Base-by-base conservation (phyloP, 2,329 filamentous ascomycete species). In the Sporothrix curviconia region DNA sequence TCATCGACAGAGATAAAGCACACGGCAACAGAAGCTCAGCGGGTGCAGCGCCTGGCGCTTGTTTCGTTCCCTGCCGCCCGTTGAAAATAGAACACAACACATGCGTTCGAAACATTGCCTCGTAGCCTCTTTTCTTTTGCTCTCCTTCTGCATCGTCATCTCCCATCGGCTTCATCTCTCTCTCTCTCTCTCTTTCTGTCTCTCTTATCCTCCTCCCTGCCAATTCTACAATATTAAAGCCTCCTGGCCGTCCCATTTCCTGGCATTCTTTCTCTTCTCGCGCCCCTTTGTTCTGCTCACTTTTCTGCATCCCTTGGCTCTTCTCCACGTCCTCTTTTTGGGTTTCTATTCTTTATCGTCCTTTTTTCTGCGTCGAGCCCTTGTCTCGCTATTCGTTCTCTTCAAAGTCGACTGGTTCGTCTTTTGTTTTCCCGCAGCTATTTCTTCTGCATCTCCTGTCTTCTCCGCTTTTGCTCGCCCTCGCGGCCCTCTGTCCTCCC, bases 31-130 rank as follows among this genome's bases (percentile, higher is more conserved):
- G n/a, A n/a, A n/a, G n/a, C n/a, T n/a, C n/a, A n/a, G n/a, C n/a
- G n/a, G n/a, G n/a, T n/a, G 15, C 47, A 34, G 47, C 47, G 47
- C 47, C 47, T 50, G 47, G 30, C 52, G 52, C 46, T 46, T 55
- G 52, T 55, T 55, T 55, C 52, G 52, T 55, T 55, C 46, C 40
- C 32, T 36, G 28, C 36, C 17, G 51, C 39, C 30, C 32, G 39
- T 43, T 37, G 40, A 55, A 55, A 42, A 43, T 42, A 43, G 24
- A 28, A 14, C 25, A 14, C 30, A 7, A 4, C 14, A 14, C 32
- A 14, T 34, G 32, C 32, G 32, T 34, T 34, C 19, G 19, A 39
- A 37, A 51, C 34, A 34, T 34, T 19, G 37, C 32, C 32, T 22
- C 19, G 37, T 25, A 40, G 50, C 39, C 44, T 54, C 50, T 22